Base-by-base conservation (phyloP, 2,329 filamentous ascomycete species). In the Calonectria honghensis region DNA sequence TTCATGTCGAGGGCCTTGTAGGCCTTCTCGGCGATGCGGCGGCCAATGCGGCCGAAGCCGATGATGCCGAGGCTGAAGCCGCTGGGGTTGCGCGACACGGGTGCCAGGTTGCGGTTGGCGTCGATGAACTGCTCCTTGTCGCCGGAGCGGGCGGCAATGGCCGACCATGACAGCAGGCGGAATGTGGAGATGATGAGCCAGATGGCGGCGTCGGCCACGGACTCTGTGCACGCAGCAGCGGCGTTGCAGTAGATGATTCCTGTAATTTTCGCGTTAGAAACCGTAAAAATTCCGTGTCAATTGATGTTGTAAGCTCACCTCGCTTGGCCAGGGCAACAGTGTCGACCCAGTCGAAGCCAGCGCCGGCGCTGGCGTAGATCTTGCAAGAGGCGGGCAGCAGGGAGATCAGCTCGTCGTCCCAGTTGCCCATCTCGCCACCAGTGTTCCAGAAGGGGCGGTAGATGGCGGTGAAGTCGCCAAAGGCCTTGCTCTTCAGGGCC, bases 101-200 rank as follows among this genome's bases (percentile, higher is more conserved):
- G 79, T 0, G 79, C 79, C 0, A 81, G 51, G 20, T 81, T 81
- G 2, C 68, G 63, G 65, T 81, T 78, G 2, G 79, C 79, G 4
- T 81, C 75, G 9, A 81, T 48, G 41, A 81, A 81, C 16, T 81
- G 76, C 18, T 81, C 79, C 35, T 73, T 74, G 37, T 79, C 77
- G 18, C 79, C 79, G 4, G 79, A 81, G 6, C 79, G 70, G 1
- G 79, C 79, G 5, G 79, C 79, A 9, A 79, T 74, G 57, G 75
- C 78, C 6, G 79, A 81, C 79, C 79, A 81, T 14, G 78, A 80
- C 2, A 81, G 64, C 11, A 80, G 73, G 1, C 79, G 79, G 69
- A 81, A 81, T 18, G 80, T 79, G 1, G 79, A 81, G 63, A 81
- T 81, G 63, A 81, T 81, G 14, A 81, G 76, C 79, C 79, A 81